Base-by-base conservation (phyloP, 352 stramenopile genomes). In the Pythium coloratum region DNA sequence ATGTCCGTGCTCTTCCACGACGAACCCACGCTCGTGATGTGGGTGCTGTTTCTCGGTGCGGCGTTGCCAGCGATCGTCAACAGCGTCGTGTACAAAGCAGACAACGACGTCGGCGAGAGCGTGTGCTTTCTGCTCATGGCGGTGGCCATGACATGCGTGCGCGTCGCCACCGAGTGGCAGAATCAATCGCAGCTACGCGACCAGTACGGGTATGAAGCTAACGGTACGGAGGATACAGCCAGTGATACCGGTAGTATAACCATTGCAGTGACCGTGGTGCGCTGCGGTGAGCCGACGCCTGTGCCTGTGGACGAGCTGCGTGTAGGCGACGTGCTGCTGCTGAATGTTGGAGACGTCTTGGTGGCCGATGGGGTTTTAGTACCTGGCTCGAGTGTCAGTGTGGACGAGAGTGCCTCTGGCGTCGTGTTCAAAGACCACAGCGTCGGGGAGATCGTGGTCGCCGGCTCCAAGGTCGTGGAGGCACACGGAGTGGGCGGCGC, bases 401-500 rank as follows among this genome's bases (percentile, higher is more conserved):
- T 78, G 9, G 59, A 70, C 50, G 71, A 78, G 47, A 77, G 58
- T 6, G 46, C 42, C 3, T 59, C 74, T 1, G 69, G 72, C 30
- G 40, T 73, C n/a, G 47, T 76, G 5, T 57, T 49, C 16, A 81
- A 78, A 60, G 42, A 26, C 42, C 42, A 49, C 42, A 67, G 32
- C 30, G 16, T 13, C 9, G 55, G 30, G 2, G 80, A 82, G 1
- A 92, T 96, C 59, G 62, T 98, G n/a, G 70, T 97, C 26, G 92
- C 84, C 13, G 90, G 89, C 16, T 96, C 89, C 50, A 89, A 85
- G 40, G 78, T 94, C 6, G 88, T 89, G 59, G 79, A 87, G 40
- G 92, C 42, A 9, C 4, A 26, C 13, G 42, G 42, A 49, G 42
- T 49, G 16, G 42, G 92, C 12, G 76, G 76, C 9, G 85, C 75